Evolutionary conservation across 768 basidiomycete genomes (phyloP).

Genomic region (Psilocybe azurescens): DNA sequence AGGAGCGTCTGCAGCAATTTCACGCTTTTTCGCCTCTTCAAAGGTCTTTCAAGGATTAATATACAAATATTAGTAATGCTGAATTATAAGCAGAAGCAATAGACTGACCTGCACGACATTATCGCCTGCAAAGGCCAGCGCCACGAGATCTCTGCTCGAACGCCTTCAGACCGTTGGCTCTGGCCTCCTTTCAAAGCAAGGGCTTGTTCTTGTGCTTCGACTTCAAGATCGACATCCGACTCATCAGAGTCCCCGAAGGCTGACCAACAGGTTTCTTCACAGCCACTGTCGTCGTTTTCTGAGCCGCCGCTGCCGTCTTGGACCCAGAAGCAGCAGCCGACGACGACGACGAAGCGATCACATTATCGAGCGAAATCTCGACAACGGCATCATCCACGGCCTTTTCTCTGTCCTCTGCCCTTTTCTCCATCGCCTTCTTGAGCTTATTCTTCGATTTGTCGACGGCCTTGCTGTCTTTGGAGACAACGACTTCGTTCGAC

Average conservation of each 20-base stretch:
- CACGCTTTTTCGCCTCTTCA: constrained; percentile 78
- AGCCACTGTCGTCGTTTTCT: constrained; percentile 24
- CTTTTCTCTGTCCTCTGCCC: constrained; percentile 59
- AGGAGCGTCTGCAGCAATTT: constrained; percentile 89
- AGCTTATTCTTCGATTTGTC: constrained; percentile 79
- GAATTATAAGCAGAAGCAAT: not conserved
- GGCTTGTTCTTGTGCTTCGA: constrained; percentile 69
- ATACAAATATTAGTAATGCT: not conserved
- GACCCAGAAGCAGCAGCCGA: constrained; percentile 29
- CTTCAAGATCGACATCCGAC: constrained; percentile 64
- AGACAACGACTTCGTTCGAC: constrained; percentile 73
- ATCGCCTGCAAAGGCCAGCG: constrained; percentile 95
- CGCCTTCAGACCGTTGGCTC: constrained; percentile 55
- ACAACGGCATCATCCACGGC: constrained; percentile 77
- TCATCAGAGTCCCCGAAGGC: constrained; percentile 48
- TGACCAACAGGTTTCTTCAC: constrained; percentile 42
- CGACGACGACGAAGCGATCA: constrained; percentile 48
- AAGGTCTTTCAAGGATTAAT: constrained; percentile 65
- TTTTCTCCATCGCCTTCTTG: constrained; percentile 66
- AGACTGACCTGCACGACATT: constrained; percentile 85
- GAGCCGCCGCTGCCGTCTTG: constrained; percentile 18
- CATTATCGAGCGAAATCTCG: constrained; percentile 71
- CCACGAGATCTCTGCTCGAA: constrained; percentile 94
- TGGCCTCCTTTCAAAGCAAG: constrained; percentile 44
- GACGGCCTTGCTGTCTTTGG: constrained; percentile 63